phyloP scores from a whole-genome alignment of 805 yeast species.

The Candida piceae region DNA sequence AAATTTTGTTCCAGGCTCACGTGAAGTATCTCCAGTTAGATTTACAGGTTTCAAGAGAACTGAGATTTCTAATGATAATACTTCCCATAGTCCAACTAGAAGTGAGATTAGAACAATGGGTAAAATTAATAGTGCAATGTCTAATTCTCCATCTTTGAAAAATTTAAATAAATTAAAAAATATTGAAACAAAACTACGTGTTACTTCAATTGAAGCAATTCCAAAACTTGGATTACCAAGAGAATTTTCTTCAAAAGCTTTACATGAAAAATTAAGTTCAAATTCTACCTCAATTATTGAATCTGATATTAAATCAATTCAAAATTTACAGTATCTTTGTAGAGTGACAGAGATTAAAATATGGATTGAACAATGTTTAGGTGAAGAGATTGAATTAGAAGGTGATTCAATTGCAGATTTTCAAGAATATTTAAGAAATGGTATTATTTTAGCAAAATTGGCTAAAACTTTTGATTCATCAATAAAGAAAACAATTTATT shows the following conservation, averaged over 20 bases:
- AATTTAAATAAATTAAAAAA: slow-evolving; percentile 28
- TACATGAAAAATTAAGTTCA: slow-evolving; percentile 1
- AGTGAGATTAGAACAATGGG: slow-evolving; percentile 29
- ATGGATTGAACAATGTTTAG: slow-evolving; percentile 40
- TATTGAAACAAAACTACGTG: slow-evolving; percentile 25
- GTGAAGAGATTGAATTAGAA: slow-evolving; percentile 20
- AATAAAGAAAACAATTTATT: slow-evolving; percentile 49
- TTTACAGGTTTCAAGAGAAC: slow-evolving; percentile 13
- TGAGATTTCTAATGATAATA: not conserved
- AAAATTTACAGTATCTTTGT: slow-evolving; percentile 45
- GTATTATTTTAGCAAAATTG: slow-evolving; percentile 77
- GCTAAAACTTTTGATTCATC: slow-evolving; percentile 69
- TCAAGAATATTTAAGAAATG: slow-evolving; percentile 70
- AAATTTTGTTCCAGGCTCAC: no score
- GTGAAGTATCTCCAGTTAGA: slow-evolving; percentile 16
- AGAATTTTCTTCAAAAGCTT: slow-evolving; percentile 8
- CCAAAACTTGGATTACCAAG: slow-evolving; percentile 10
- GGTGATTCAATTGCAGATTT: slow-evolving; percentile 42
- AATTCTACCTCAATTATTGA: slow-evolving; percentile 23
- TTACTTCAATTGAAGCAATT: slow-evolving; percentile 1
- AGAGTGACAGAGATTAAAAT: slow-evolving; percentile 45
- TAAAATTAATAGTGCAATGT: slow-evolving; percentile 29
- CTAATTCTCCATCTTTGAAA: slow-evolving; percentile 33
- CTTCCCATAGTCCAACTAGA: slow-evolving; percentile 15
- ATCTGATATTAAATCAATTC: slow-evolving; percentile 22